Evolutionary conservation across 2,329 filamentous ascomycete species (phyloP).

Genomic region (Neofusicoccum parvum): DNA sequence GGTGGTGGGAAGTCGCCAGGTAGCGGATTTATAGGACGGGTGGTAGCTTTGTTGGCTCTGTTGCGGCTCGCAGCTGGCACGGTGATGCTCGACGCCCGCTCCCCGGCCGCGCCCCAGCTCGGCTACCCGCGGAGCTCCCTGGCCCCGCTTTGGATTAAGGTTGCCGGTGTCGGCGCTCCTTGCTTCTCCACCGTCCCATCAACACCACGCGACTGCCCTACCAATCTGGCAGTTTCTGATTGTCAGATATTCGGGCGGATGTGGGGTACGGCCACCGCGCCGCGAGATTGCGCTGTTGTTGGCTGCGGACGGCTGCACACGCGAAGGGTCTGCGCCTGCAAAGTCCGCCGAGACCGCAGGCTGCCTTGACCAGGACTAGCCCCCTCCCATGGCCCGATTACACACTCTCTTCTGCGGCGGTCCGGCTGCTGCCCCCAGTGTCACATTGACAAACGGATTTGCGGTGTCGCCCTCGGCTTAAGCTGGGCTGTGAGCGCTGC

Average conservation of each 20-base stretch:
- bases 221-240: constrained; percentile 16
- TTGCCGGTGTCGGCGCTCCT: constrained; percentile 14
- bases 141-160: constrained; percentile 7
- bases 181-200: constrained; percentile 4
- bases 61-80: constrained; percentile 1
- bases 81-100: neutral
- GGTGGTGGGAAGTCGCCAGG: neutral
- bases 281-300: constrained; percentile 7
- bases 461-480: constrained; percentile 3
- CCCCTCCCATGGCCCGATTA: neutral
- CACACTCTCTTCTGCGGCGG: neutral
- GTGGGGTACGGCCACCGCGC: constrained; percentile 3
- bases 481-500: neutral
- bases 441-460: neutral
- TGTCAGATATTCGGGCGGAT: constrained; percentile 11
- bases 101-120: constrained; percentile 8
- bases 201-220: constrained; percentile 10
- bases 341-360: neutral
- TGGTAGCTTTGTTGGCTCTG: constrained; percentile 2
- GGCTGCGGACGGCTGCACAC: neutral
- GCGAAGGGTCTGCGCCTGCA: neutral
- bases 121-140: constrained; percentile 16
- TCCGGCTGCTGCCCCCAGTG: neutral
- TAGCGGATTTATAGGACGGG: constrained; percentile 19
- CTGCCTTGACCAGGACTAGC: neutral